A percentile compares a stretch with the other conserved stretches of the same genome.
phyloP scores from a whole-genome alignment of 2,329 filamentous ascomycete genomes.

The Ceratocystis huliohia region DNA sequence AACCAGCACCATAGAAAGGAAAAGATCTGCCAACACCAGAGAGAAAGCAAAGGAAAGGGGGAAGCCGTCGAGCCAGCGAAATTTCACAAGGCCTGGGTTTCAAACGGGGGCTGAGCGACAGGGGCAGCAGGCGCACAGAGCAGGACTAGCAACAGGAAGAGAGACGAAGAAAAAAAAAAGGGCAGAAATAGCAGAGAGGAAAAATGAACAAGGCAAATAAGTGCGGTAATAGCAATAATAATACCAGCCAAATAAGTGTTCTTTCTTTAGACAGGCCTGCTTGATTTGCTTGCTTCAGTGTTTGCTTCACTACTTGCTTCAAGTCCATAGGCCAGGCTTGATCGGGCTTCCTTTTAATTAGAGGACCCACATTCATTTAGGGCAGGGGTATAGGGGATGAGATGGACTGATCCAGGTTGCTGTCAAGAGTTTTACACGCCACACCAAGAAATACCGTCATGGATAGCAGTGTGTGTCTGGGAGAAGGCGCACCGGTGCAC shows the following conservation, averaged over 20 bases:
- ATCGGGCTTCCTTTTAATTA: slow-evolving; percentile 7
- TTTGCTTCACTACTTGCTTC: neutral
- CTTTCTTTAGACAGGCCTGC: neutral
- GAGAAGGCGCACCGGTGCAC: no score
- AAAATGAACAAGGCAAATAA: neutral
- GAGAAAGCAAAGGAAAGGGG: slow-evolving; percentile 21
- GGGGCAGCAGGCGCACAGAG: neutral
- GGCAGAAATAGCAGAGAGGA: neutral
- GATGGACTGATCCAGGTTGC: slow-evolving; percentile 3
- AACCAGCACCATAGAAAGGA: slow-evolving; percentile 12
- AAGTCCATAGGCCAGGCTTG: neutral
- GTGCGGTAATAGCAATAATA: slow-evolving; percentile 3
- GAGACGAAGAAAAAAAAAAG: slow-evolving; percentile 1
- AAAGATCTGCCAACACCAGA: slow-evolving; percentile 8
- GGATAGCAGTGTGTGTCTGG: no score
- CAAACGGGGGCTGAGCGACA: slow-evolving; percentile 21
- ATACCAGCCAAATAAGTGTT: neutral
- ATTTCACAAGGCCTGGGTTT: slow-evolving; percentile 14
- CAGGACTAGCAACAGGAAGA: slow-evolving; percentile 10
- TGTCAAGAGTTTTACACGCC: slow-evolving; percentile 6
- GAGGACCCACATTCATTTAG: neutral
- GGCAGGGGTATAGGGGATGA: neutral
- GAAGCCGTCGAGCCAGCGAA: slow-evolving; percentile 18
- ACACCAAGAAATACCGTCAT: neutral
- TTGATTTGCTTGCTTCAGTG: neutral